Evolutionary conservation across 2,329 filamentous ascomycete species (phyloP).

Genomic region (Fusarium abutilonis): DNA sequence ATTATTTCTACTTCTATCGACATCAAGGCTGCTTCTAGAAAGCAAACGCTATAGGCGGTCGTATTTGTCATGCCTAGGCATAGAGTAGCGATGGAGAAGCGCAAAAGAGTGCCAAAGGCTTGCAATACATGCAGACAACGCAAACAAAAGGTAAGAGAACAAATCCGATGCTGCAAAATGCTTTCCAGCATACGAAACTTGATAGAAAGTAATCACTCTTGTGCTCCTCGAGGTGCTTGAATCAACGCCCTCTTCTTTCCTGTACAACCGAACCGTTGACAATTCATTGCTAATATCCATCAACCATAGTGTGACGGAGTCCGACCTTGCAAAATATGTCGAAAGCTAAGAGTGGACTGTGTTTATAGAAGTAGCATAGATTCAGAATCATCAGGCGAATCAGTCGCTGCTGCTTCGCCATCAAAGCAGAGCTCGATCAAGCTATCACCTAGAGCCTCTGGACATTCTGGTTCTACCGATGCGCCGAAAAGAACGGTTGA

Average conservation of each 20-base stretch:
- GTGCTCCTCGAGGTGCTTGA: too few species aligned
- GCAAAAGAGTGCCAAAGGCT: conserved; percentile 70
- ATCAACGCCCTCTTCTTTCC: not conserved
- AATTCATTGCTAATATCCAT: conserved; percentile 5
- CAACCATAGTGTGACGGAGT: conserved; percentile 65
- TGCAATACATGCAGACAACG: conserved; percentile 72
- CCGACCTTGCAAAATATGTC: conserved; percentile 67
- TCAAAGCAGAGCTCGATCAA: not conserved
- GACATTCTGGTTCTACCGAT: not conserved
- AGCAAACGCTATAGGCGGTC: not conserved
- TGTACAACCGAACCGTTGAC: not conserved
- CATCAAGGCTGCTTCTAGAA: not conserved
- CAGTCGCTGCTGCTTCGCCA: not conserved
- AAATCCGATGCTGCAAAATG: not conserved
- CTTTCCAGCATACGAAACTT: not conserved
- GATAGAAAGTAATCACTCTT: too few species aligned
- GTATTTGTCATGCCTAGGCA: conserved; percentile 59
- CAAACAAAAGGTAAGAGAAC: conserved; percentile 70
- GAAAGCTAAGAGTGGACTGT: conserved; percentile 50
- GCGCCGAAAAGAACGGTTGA: not conserved
- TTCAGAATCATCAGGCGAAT: conserved; percentile 1
- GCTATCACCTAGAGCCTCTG: not conserved
- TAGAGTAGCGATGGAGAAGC: conserved; percentile 67
- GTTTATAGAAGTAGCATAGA: conserved; percentile 12
- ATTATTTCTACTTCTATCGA: not conserved